Evolutionary conservation across 768 basidiomycete genomes (phyloP), one percentile per base, ranked within the genome.

Genomic region (Trametes elegans): DNA sequence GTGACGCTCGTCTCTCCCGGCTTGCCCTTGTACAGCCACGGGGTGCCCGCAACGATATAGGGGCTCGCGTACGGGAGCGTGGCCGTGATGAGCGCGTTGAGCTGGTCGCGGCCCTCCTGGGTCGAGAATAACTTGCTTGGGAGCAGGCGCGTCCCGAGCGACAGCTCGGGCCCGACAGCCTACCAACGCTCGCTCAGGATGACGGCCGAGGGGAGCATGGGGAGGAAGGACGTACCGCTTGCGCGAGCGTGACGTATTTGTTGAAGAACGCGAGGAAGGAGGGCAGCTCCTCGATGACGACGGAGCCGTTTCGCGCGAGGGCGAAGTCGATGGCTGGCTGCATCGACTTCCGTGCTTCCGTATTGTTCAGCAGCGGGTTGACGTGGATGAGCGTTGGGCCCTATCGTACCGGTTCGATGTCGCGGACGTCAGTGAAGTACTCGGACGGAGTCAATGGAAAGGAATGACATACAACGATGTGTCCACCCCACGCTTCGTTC

Each of bases 281-380:
- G 64, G 47, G 19, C 9, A 26, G 60, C 65, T 45, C 27, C 55
- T 71, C 64, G 46, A 76, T 60, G 11, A 66, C 49, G 16, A 61
- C 66, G 5, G 65, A 64, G 10, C 71, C 73, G 29, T 64, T 64
- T n/a, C 69, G 67, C 6, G 64, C 52, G 1, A 52, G 26, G n/a
- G 63, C 65, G 53, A 65, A 72, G 48, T 70, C 67, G 9, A 62
- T 45, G 14, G 69, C 60, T 3, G 53, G 43, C 49, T 65, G 68
- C 69, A 79, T 70, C 31, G 79, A 79, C 26, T 39, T 62, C 18
- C 67, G 62, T 1, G 79, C 78, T 6, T 74, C 71, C 1, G 64
- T 68, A 28, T 66, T 62, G 29, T 59, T 66, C 0, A 77, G 61
- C 14, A 69, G 70, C 8, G 80, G 79, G 49, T 75, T 81, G 18